Base-by-base conservation (phyloP, 352 stramenopile species). In the Globisporangium alternatum region DNA sequence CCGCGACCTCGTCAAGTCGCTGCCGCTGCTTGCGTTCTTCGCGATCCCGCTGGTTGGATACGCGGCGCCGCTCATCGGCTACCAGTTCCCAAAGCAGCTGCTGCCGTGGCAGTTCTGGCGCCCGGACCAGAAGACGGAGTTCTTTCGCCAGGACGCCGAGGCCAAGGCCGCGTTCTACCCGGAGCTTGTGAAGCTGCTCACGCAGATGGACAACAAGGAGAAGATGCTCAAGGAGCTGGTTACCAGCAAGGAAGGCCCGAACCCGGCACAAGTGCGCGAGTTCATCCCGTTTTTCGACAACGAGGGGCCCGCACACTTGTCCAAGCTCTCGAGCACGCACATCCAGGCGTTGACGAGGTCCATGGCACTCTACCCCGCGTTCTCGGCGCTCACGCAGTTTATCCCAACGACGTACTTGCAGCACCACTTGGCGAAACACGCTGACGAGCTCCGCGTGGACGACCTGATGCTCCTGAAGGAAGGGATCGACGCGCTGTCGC, bases 41-140 rank as follows among this genome's bases (percentile, higher is more conserved):
- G 76, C 70, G 43, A 75, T 95, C 44, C 87, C 87, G 19, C 43
- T 87, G 1, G 45, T 90, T 35, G 87, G 87, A 39, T 93, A 95
- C 69, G 72, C 77, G 19, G 87, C 85, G 39, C 87, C 87, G 8
- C 52, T 95, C 30, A 58, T 95, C 35, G 87, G 85, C 39, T 95
- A 93, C 66, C 80, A 91, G 64, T 95, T 92, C 66, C 87, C 85
- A 19, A 95, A 94, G 74, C 83, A 90, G 55, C 47, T 92, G 25
- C 68, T 95, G 56, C 85, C 87, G 8, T 93, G 83, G 83, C 87
- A 95, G 69, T 95, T 95, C 72, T 95, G 87, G 87, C 77, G 84
- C 7, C 72, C 85, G 1, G 83, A 90, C 19, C 84, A 95, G 55
- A 91, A 89, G 70, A 91, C 83, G n/a, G 74, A 88, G 67, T 95